phyloP scores from a whole-genome alignment of 2,329 filamentous ascomycete genomes.

The Talaromyces sp. region DNA sequence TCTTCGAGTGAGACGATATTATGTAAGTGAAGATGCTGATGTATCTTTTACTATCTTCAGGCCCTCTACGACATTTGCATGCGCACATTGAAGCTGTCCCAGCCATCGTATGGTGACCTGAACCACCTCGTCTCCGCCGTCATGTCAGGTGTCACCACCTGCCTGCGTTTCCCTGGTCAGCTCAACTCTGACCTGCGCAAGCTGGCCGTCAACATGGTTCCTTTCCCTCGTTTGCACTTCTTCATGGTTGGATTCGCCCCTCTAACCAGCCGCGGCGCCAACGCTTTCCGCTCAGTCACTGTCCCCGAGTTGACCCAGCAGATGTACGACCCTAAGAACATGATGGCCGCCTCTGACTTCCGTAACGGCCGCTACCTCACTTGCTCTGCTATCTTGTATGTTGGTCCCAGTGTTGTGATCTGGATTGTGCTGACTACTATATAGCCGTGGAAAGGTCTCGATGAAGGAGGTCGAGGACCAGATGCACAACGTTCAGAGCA shows the following conservation, averaged over 20 bases:
- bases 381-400: slow-evolving; percentile 93
- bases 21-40: neutral
- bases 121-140: slow-evolving; percentile 99
- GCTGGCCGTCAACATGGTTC: slow-evolving; percentile 99
- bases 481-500: slow-evolving; percentile 99
- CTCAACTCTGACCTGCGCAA: slow-evolving; percentile 99
- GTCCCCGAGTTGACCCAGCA: slow-evolving; percentile 99
- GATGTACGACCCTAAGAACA: slow-evolving; percentile 99
- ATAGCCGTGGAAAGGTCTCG: slow-evolving; percentile 92
- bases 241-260: slow-evolving; percentile 99
- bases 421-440: slow-evolving; percentile 23
- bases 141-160: slow-evolving; percentile 99
- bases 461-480: slow-evolving; percentile 99
- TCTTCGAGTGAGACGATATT: neutral
- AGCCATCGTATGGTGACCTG: slow-evolving; percentile 97
- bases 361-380: slow-evolving; percentile 99
- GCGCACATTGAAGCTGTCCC: slow-evolving; percentile 97
- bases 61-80: slow-evolving; percentile 99
- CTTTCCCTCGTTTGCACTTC: slow-evolving; percentile 99
- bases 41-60: slow-evolving; percentile 28
- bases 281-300: slow-evolving; percentile 95
- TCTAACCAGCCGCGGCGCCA: slow-evolving; percentile 82
- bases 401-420: slow-evolving; percentile 16
- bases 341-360: slow-evolving; percentile 99
- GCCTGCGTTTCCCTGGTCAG: slow-evolving; percentile 97